Evolutionary conservation across 805 yeast species (phyloP).

Genomic region (Danielia reshetovae): DNA sequence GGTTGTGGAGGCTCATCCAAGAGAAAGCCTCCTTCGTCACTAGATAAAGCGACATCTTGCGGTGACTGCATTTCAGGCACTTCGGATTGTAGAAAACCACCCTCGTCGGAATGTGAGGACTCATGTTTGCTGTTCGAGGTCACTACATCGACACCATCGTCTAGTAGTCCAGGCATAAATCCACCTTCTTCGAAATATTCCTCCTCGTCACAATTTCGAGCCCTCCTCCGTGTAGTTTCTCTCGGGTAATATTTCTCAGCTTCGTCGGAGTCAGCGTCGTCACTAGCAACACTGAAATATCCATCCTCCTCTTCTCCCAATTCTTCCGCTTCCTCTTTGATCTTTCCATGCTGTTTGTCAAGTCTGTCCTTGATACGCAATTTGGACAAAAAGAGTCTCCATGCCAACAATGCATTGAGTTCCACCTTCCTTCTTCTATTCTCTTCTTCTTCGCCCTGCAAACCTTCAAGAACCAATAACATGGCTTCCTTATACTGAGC

Average conservation of each 20-base stretch:
- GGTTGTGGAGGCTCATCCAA: no score
- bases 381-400: slow-evolving; percentile 52
- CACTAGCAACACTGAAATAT: slow-evolving; percentile 20
- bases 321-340: slow-evolving; percentile 16
- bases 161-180: slow-evolving; percentile 7
- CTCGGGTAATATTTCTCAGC: slow-evolving; percentile 8
- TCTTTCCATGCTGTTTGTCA: slow-evolving; percentile 45
- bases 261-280: slow-evolving; percentile 9
- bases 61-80: no score
- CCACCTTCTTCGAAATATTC: no score
- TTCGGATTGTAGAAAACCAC: no score
- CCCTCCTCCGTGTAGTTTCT: slow-evolving; percentile 6
- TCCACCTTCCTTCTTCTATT: slow-evolving; percentile 42
- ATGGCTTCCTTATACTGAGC: slow-evolving; percentile 59
- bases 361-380: slow-evolving; percentile 46
- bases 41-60: no score
- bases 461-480: slow-evolving; percentile 42
- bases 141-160: no score
- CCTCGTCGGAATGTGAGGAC: no score
- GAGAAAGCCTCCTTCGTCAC: no score
- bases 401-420: slow-evolving; percentile 46
- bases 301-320: slow-evolving; percentile 14
- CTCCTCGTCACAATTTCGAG: no score
- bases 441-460: slow-evolving; percentile 48
- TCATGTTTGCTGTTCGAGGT: no score